A percentile compares a stretch with the other conserved stretches of the same genome.
These are phyloP conservation scores for Venturia nashicola DNA, from an alignment of 2,329 filamentous ascomycete species.

Conservation along the genomic window DNA sequence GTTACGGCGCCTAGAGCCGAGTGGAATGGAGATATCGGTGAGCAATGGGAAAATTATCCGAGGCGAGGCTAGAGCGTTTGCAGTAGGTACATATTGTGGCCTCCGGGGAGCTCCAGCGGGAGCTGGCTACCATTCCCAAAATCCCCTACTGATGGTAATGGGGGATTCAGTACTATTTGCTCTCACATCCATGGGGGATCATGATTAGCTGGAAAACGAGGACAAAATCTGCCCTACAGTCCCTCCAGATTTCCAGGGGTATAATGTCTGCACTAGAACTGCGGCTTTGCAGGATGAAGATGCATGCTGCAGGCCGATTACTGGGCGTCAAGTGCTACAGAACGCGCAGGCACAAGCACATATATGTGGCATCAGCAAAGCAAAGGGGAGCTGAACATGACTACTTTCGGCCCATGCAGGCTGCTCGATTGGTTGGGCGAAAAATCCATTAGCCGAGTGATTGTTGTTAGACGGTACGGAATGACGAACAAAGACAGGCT, in stretches of 20 bases:
- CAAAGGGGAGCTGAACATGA: background rate
- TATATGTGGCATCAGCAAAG: background rate
- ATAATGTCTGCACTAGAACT: background rate
- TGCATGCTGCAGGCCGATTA: slow-evolving; percentile 1
- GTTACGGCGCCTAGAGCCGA: background rate
- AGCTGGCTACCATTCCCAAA: background rate
- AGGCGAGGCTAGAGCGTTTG: background rate
- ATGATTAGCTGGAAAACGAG: background rate
- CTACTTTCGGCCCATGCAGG: background rate
- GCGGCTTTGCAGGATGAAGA: background rate
- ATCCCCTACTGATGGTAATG: too few relatives aligned
- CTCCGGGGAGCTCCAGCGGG: background rate
- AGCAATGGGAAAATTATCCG: background rate
- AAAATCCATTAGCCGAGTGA: background rate
- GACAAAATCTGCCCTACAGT: too few relatives aligned
- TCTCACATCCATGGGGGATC: background rate
- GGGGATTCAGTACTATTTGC: too few relatives aligned
- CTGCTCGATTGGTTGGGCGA: background rate
- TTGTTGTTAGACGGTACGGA: background rate
- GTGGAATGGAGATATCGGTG: background rate
- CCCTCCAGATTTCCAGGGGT: background rate
- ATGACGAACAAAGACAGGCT: background rate
- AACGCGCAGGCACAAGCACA: background rate
- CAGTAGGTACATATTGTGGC: background rate
- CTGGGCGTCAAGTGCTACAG: background rate